Evolutionary conservation across 352 stramenopile species (phyloP), one percentile per base, ranked within the genome.

Genomic region (Phytophthora palmivora): DNA sequence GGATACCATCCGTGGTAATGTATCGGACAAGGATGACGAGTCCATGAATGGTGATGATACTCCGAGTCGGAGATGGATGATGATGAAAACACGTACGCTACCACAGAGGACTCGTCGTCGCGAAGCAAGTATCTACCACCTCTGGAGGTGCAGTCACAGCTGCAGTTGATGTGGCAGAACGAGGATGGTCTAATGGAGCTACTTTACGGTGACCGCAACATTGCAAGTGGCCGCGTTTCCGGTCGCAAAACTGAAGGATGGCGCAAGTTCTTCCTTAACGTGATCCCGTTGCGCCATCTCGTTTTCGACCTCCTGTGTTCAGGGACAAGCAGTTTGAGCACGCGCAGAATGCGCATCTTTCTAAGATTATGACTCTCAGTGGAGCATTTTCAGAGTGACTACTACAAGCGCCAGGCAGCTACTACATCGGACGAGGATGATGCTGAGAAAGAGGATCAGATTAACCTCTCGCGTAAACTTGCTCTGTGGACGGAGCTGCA

Each of bases 271-370:
- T 99, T 99, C 61, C 56, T 98, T 21, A 96, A 97, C 36, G 89
- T 94, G n/a, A 87, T 99, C 84, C 94, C 0, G 97, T 99, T 51
- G 93, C 98, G 36, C 97, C 98, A 3, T 98, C 94, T 28, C 89
- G 97, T 26, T 99, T 99, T 75, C 92, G 98, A n/a, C 98, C 98
- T 16, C 96, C 98, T 0, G 97, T 99, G 57, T 90, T 97, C 37
- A 86, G 99, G 70, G 97, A 96, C 67, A 94, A 97, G 75, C 87
- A 94, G 51, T 98, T 98, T 43, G 98, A 99, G 75, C 98, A 99
- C 69, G 88, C 96, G 9, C 97, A 99, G 70, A 99, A 99, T 70
- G 72, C 91, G 49, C 96, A 97, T 53, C 70, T 99, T 28, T 89
- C 82, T 41, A 98, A 98, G 69, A 97, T 99, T 63, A 78, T 99